Percentiles rank a stretch among this genome's conserved stretches.
These are phyloP conservation scores for Solidago caesia DNA, from an alignment of 129 eudicot species.

Conservation along the genomic window DNA sequence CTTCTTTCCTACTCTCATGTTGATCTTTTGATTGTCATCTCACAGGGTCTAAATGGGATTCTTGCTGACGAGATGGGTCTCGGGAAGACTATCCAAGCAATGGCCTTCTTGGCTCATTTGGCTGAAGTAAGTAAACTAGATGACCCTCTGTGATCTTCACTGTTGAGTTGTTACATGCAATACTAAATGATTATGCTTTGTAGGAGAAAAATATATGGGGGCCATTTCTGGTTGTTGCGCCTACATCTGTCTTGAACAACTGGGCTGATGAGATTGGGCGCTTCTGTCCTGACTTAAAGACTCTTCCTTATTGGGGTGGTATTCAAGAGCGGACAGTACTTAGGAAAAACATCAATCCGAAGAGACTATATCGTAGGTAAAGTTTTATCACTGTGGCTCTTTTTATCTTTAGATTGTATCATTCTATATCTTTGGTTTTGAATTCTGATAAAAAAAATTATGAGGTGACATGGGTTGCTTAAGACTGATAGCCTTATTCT, in stretches of 20 bases:
- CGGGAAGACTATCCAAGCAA: slow-evolving; percentile 98
- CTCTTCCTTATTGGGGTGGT: slow-evolving; percentile 99
- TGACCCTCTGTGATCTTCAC: slow-evolving; percentile 9
- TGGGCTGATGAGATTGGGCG: slow-evolving; percentile 99
- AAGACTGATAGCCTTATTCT: background rate
- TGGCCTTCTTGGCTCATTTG: slow-evolving; percentile 98
- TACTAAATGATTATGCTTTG: slow-evolving; percentile 20
- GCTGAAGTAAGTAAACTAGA: slow-evolving; percentile 71
- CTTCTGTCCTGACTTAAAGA: slow-evolving; percentile 90
- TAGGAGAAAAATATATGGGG: slow-evolving; percentile 99
- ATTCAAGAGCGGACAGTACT: slow-evolving; percentile 77
- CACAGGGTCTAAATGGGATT: slow-evolving; percentile 93
- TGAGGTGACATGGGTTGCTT: background rate
- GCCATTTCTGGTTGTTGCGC: slow-evolving; percentile 97
- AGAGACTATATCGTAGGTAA: slow-evolving; percentile 93
- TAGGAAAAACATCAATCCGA: slow-evolving; percentile 89
- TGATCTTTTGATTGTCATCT: slow-evolving; percentile 14
- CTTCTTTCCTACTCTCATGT: background rate
- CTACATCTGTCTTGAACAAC: slow-evolving; percentile 92
- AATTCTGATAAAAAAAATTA: too few relatives aligned
- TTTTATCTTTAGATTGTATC: background rate
- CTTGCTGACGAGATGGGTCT: slow-evolving; percentile 99
- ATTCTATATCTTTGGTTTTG: background rate
- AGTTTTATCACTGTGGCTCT: slow-evolving; percentile 22
- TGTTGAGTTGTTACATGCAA: slow-evolving; percentile 15